These are phyloP conservation scores for Penicillium sp. DNA, from an alignment of 2,329 filamentous ascomycete genomes.

Conservation along the genomic window DNA sequence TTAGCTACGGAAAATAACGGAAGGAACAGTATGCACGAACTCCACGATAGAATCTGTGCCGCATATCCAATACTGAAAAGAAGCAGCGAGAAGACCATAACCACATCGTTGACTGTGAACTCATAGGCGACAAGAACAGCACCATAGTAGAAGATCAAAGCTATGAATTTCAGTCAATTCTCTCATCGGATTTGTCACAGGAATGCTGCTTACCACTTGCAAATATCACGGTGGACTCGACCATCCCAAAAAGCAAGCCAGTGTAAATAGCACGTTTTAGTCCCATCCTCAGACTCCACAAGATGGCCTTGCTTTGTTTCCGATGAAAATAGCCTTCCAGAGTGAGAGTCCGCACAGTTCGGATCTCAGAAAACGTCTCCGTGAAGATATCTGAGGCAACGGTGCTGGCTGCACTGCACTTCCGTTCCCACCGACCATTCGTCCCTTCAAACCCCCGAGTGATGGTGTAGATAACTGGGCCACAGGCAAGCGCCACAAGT, in stretches of 20 bases:
- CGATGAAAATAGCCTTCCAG: slow-evolving; percentile 68
- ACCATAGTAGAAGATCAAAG: slow-evolving; percentile 82
- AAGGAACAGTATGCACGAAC: slow-evolving; percentile 26
- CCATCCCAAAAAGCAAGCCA: slow-evolving; percentile 72
- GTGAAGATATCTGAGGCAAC: slow-evolving; percentile 61
- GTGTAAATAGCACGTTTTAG: slow-evolving; percentile 63
- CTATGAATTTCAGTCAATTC: slow-evolving; percentile 33
- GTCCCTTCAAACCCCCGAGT: slow-evolving; percentile 64
- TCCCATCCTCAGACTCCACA: slow-evolving; percentile 58
- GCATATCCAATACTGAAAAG: slow-evolving; percentile 78
- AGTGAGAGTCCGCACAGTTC: slow-evolving; percentile 70
- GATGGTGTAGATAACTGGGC: slow-evolving; percentile 65
- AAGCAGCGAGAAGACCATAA: slow-evolving; percentile 76
- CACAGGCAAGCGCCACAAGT: slow-evolving; percentile 67
- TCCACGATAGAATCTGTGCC: slow-evolving; percentile 63
- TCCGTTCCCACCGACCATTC: slow-evolving; percentile 69
- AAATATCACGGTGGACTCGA: slow-evolving; percentile 68
- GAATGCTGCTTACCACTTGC: slow-evolving; percentile 52
- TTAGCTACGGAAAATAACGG: neutral
- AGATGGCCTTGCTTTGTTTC: slow-evolving; percentile 58
- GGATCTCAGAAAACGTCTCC: slow-evolving; percentile 76
- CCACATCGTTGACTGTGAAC: slow-evolving; percentile 56
- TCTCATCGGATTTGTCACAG: no score
- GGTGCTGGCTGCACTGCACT: slow-evolving; percentile 62
- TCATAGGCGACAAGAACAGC: slow-evolving; percentile 59